Percentiles rank a stretch among this genome's conserved stretches.
phyloP scores from a whole-genome alignment of 139 green algal species.

The Chlamydomonas applanata region DNA sequence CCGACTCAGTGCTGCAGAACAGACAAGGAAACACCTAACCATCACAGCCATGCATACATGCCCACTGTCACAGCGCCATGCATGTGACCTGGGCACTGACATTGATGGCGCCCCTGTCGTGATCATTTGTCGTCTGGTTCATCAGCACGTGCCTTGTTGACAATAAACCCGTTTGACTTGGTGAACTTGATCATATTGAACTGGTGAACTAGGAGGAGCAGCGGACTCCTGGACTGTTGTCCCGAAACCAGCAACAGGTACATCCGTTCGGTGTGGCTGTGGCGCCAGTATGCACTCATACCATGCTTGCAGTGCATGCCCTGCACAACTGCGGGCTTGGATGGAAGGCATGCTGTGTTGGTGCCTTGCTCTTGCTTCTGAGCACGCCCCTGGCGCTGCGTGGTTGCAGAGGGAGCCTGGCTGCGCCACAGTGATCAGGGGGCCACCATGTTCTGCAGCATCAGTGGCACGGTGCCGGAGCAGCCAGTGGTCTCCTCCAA shows the following conservation, averaged over 20 bases:
- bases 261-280: neutral
- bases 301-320: neutral
- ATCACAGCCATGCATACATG: too few species aligned
- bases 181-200: neutral
- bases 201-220: neutral
- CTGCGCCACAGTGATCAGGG: neutral
- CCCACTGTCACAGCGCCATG: too few species aligned
- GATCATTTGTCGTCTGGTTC: too few species aligned
- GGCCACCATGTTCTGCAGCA: slow-evolving; percentile 52
- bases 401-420: too few species aligned
- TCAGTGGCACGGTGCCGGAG: slow-evolving; percentile 84
- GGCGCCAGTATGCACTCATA: neutral
- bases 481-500: slow-evolving; percentile 85
- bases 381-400: neutral
- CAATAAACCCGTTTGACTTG: slow-evolving; percentile 4
- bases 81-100: too few species aligned
- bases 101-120: too few species aligned
- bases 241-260: neutral
- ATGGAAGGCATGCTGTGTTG: slow-evolving; percentile 3
- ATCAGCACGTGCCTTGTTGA: too few species aligned
- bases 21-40: too few species aligned
- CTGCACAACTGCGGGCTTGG: neutral
- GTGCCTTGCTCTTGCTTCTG: neutral
- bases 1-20: too few species aligned
- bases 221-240: neutral